Evolutionary conservation across 768 basidiomycete species (phyloP), one percentile per base, ranked within the genome.

Genomic region (Lactarius hatsudake): DNA sequence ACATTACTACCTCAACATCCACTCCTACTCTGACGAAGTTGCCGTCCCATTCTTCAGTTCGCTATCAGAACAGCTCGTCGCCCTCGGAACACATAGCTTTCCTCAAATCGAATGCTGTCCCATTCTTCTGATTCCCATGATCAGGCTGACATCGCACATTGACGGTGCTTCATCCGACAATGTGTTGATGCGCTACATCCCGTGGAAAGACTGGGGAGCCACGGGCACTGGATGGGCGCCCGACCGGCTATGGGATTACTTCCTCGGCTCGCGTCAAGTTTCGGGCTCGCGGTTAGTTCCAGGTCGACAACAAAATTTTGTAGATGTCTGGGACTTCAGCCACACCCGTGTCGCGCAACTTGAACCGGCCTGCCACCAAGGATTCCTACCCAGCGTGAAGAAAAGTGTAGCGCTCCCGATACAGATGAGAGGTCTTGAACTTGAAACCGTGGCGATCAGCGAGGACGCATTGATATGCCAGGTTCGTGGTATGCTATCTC

Each of bases 381-480:
- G 48, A 40, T 38, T 32, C 1, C 8, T 38, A 18, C 34, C 32
- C 8, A 48, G 32, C 26, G 42, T 38, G 15, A 26, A 20, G 26
- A 28, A 18, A 20, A 43, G 62, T 13, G 60, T 40, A 5, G 54
- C 7, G 15, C 60, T 51, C 55, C 65, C 55, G 12, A n/a, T 17
- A 15, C 20, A 32, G 26, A 66, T 56, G 28, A 30, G 2, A 34
- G 54, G 40, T 36, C 15, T 5, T 8, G 53, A 45, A 12, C 42
- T 23, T n/a, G 54, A 36, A 2, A 36, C 36, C 10, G 36, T 42
- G 23, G 60, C 54, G 1, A 48, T 66, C 36, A 61, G 53, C 9
- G 65, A 66, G 20, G 65, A 66, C 32, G 65, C 34, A 26, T 51
- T 66, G n/a, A 48, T 66, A 36, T 45, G 26, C 43, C 54, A 62